Evolutionary conservation across 2,329 filamentous ascomycete genomes (phyloP).

Genomic region (Proliferodiscus dingleyae): DNA sequence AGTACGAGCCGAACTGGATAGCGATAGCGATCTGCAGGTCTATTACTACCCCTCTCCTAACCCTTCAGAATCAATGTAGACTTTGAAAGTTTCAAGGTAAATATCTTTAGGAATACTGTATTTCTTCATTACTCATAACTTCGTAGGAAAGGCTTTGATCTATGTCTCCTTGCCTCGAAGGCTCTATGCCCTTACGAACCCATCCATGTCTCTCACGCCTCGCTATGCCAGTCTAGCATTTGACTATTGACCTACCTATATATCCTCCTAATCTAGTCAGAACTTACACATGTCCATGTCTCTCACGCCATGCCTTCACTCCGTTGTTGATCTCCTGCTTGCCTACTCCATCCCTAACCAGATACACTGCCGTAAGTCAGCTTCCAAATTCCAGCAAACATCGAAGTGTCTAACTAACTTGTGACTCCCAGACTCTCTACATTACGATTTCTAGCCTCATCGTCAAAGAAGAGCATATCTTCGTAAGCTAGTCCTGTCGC

Average conservation of each 20-base stretch:
- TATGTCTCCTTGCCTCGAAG: no score
- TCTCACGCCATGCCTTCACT: conserved; percentile 73
- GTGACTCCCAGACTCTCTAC: conserved; percentile 65
- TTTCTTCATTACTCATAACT: no score
- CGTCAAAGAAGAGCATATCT: conserved; percentile 95
- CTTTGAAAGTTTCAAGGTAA: no score
- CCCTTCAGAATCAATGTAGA: no score
- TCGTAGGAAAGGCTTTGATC: no score
- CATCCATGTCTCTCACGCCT: conserved; percentile 1
- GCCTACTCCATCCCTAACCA: conserved; percentile 75
- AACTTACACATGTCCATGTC: conserved; percentile 32
- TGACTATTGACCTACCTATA: neutral
- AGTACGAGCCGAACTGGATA: neutral
- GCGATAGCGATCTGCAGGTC: conserved; percentile 1
- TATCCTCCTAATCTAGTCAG: neutral
- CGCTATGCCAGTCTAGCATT: neutral
- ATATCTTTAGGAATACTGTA: no score
- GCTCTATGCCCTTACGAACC: conserved; percentile 1
- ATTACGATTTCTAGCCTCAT: conserved; percentile 81
- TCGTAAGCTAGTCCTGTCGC: conserved; percentile 66
- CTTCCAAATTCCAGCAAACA: neutral
- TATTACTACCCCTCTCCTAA: no score
- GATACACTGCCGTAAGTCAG: conserved; percentile 62
- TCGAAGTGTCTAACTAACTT: conserved; percentile 8
- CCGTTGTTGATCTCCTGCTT: conserved; percentile 75